phyloP scores from a whole-genome alignment of 139 green algal genomes.

The Chlamydomonas sphaeroides region DNA sequence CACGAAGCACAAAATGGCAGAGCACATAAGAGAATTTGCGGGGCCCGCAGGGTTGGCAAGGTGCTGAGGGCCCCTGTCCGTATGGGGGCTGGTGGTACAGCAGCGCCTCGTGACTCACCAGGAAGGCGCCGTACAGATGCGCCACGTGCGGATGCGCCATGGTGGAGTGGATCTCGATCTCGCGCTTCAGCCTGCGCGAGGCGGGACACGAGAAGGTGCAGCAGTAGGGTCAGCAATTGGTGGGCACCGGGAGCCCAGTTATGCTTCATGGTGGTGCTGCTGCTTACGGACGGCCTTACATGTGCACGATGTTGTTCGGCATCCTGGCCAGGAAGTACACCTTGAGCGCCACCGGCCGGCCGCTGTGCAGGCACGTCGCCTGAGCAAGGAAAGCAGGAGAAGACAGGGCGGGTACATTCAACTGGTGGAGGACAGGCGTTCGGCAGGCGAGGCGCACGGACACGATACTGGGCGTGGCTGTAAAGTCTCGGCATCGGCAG shows the following conservation, averaged over 20 bases:
- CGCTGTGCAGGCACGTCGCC: slow-evolving; percentile 21
- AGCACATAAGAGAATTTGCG: neutral
- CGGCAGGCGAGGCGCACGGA: too few relatives aligned
- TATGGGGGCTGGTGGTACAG: too few relatives aligned
- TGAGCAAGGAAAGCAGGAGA: neutral
- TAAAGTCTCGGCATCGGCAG: too few relatives aligned
- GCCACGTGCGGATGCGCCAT: neutral
- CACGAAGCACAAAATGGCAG: neutral
- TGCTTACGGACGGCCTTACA: too few relatives aligned
- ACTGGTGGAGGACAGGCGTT: too few relatives aligned
- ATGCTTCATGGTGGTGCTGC: too few relatives aligned
- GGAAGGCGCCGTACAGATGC: neutral
- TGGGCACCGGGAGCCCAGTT: too few relatives aligned
- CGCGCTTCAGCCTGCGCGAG: neutral
- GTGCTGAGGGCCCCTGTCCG: neutral
- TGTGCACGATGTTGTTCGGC: slow-evolving; percentile 30
- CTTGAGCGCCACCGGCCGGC: slow-evolving; percentile 29
- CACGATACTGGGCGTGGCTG: too few relatives aligned
- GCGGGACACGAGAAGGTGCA: too few relatives aligned
- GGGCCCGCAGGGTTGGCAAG: neutral
- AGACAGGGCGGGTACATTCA: too few relatives aligned
- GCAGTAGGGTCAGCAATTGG: too few relatives aligned
- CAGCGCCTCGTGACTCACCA: neutral
- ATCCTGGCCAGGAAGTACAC: slow-evolving; percentile 29
- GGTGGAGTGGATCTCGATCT: neutral